Conservation (phyloP, 768 basidiomycete genomes). For the Leccinum fibrillosum region DNA sequence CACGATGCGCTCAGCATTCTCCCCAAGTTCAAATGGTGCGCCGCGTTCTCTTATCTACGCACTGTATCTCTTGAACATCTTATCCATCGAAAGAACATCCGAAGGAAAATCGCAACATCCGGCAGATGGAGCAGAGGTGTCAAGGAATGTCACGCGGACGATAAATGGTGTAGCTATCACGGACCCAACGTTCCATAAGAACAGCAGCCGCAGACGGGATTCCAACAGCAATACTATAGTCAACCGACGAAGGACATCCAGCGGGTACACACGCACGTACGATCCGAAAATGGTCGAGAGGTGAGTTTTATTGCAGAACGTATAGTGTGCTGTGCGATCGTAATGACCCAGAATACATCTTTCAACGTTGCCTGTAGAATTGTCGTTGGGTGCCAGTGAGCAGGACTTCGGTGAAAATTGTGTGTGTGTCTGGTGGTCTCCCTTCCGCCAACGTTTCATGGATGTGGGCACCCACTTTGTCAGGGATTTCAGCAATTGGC, state of each 20-base stretch:
- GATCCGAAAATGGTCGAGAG: constrained; percentile 52
- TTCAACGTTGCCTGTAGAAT: constrained; percentile 38
- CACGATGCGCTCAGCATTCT: constrained; percentile 75
- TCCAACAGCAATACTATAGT: constrained; percentile 47
- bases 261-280: constrained; percentile 59
- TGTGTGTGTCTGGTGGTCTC: too few relatives aligned
- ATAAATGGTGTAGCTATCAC: constrained; percentile 31
- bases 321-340: too few relatives aligned
- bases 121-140: constrained; percentile 20
- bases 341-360: too few relatives aligned
- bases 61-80: not conserved
- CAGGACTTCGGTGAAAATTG: too few relatives aligned
- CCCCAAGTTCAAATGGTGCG: constrained; percentile 70
- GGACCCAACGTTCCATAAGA: constrained; percentile 31
- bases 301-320: constrained; percentile 31
- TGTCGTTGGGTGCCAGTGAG: constrained; percentile 22
- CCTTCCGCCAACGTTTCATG: too few relatives aligned
- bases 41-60: not conserved
- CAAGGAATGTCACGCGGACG: constrained; percentile 37
- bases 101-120: not conserved
- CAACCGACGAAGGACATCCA: constrained; percentile 51
- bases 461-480: too few relatives aligned
- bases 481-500: too few relatives aligned
- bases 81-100: constrained; percentile 25
- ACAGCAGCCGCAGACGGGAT: constrained; percentile 34